Evolutionary conservation across 192 early-diverging fungal species (phyloP), one percentile per base, ranked within the genome.

Genomic region (Coemansia sp.): DNA sequence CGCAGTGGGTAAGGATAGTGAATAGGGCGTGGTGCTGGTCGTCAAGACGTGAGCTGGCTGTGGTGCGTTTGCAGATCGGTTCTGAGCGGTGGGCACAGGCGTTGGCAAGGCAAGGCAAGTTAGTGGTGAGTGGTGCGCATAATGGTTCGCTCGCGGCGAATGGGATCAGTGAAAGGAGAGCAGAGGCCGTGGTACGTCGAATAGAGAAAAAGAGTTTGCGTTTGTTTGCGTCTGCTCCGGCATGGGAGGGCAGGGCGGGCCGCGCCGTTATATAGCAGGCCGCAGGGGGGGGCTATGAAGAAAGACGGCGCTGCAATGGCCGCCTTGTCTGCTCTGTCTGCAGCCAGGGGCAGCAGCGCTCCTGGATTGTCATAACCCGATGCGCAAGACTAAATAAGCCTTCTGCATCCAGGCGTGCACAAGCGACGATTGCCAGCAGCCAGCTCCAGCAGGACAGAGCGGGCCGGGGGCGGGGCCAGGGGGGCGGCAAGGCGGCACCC

Each of bases 291-390:
- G 39, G 39, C 39, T 42, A 30, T 30, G 53, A 20, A 30, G 28
- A 27, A 30, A 55, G 24, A 55, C 27, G 18, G 24, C 27, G 27
- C 18, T 30, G 19, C 27, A 27, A 27, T 4, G 28, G 18, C 18
- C 7, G 23, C 25, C 23, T 55, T 55, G 16, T 55, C 24, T 20
- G 16, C 53, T 27, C 53, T 30, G 29, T 55, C 28, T 55, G 53
- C 53, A 34, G 25, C 42, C 52, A 35, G 30, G 60, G 52, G 24
- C 51, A 39, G 24, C 51, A 39, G 62, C 42, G 62, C 62, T 30
- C 62, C 58, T 59, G 64, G 70, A 72, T 72, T 66, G 70, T 55
- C 70, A 66, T 66, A 72, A 72, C 70, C 70, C 34, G 70, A 72
- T 66, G 70, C 36, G 60, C 67, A 57, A 39, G 30, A 55, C 53